Evolutionary conservation across 805 yeast species (phyloP).

Genomic region (Danielia oregonensis): DNA sequence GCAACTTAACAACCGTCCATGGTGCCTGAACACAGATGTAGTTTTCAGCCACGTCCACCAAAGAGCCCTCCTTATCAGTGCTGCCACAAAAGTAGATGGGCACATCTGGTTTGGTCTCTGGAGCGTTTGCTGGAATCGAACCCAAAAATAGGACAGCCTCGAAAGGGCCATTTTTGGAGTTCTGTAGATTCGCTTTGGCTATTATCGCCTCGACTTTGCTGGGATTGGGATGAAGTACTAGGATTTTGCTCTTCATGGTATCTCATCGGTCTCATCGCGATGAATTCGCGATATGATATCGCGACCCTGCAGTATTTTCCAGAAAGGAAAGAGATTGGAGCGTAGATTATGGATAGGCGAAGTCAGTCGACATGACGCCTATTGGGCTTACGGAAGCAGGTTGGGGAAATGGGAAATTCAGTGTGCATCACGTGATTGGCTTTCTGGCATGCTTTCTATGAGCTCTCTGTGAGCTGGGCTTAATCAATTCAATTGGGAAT

Average conservation of each 20-base stretch:
- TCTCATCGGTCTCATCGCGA: too few relatives aligned
- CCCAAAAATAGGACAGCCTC: slow-evolving; percentile 54
- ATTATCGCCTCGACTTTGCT: slow-evolving; percentile 41
- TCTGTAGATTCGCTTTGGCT: slow-evolving; percentile 43
- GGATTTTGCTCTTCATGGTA: slow-evolving; percentile 29
- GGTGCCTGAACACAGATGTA: slow-evolving; percentile 33
- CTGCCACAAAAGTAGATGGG: slow-evolving; percentile 25
- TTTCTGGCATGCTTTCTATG: too few relatives aligned
- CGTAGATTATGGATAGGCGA: too few relatives aligned
- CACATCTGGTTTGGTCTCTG: slow-evolving; percentile 18
- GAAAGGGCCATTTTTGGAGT: slow-evolving; percentile 64
- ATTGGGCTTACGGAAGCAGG: too few relatives aligned
- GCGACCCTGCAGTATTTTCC: too few relatives aligned
- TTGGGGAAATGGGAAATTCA: too few relatives aligned
- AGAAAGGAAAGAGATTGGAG: too few relatives aligned
- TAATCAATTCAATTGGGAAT: too few relatives aligned
- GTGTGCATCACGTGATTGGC: too few relatives aligned
- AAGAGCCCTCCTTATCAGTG: slow-evolving; percentile 15
- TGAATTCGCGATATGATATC: neutral
- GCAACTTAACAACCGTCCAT: slow-evolving; percentile 29
- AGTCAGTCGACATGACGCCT: too few relatives aligned
- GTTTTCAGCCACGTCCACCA: slow-evolving; percentile 21
- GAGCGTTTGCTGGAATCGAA: slow-evolving; percentile 13
- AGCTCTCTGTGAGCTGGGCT: too few relatives aligned
- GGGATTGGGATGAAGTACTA: slow-evolving; percentile 46